Conservation (phyloP, 164 flowering plant genomes). For the Vitis rupestris region DNA sequence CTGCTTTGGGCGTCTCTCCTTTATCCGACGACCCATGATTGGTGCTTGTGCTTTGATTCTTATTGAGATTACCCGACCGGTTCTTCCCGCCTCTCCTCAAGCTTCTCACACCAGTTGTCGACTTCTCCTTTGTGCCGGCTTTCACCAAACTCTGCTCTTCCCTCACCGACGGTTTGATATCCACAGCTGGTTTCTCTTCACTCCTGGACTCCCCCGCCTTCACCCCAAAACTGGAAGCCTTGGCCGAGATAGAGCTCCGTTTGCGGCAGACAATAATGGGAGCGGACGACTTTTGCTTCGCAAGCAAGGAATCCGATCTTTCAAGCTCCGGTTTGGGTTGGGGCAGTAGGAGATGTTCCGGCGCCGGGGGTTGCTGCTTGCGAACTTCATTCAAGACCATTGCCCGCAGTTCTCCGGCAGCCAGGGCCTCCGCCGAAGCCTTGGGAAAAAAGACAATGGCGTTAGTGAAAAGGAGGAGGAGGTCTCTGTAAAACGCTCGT, state of each 20-base stretch:
- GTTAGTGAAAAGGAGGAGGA: slow-evolving; percentile 65
- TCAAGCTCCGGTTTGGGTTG: slow-evolving; percentile 24
- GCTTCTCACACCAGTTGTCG: slow-evolving; percentile 44
- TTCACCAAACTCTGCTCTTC: slow-evolving; percentile 22
- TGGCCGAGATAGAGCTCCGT: slow-evolving; percentile 52
- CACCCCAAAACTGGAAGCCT: slow-evolving; percentile 10
- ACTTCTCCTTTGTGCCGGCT: slow-evolving; percentile 23
- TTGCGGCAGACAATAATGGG: slow-evolving; percentile 52
- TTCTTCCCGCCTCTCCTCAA: slow-evolving; percentile 31
- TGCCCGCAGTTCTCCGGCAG: slow-evolving; percentile 50
- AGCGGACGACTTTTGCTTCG: slow-evolving; percentile 35
- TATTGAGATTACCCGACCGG: slow-evolving; percentile 7
- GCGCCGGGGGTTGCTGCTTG: not conserved
- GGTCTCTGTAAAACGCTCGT: slow-evolving; percentile 48
- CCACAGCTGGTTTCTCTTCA: slow-evolving; percentile 21
- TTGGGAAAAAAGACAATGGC: slow-evolving; percentile 59
- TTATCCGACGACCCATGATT: slow-evolving; percentile 17
- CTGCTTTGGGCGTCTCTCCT: slow-evolving; percentile 10
- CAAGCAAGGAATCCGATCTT: slow-evolving; percentile 36
- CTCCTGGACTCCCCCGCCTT: slow-evolving; percentile 21
- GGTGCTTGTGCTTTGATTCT: slow-evolving; percentile 16
- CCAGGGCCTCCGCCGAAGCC: slow-evolving; percentile 38
- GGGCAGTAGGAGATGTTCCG: slow-evolving; percentile 11
- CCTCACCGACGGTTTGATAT: slow-evolving; percentile 15
- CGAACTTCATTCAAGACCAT: slow-evolving; percentile 38